Conservation (phyloP, 1,139 yeast species). For the Magnusiomyces ingens region DNA sequence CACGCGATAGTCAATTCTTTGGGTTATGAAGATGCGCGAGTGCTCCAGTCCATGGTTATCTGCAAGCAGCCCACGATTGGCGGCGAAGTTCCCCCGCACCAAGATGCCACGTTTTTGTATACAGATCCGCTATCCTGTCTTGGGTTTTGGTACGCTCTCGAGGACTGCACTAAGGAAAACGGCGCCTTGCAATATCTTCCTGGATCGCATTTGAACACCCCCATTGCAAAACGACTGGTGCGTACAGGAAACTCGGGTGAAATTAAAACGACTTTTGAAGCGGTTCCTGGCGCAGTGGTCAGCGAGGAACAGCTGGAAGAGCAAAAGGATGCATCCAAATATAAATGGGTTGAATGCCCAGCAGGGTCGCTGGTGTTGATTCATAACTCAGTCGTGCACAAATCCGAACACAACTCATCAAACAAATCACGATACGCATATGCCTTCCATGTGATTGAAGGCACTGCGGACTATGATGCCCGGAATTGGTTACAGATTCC, state of each 20-base stretch:
- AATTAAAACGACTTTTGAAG: slow-evolving; percentile 41
- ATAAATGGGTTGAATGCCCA: slow-evolving; percentile 52
- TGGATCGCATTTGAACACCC: slow-evolving; percentile 58
- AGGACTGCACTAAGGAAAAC: slow-evolving; percentile 59
- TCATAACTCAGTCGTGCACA: slow-evolving; percentile 64
- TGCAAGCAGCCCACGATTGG: slow-evolving; percentile 74
- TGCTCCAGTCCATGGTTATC: slow-evolving; percentile 72
- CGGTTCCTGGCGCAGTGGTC: slow-evolving; percentile 22
- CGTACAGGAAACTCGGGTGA: slow-evolving; percentile 34
- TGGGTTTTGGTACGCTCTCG: slow-evolving; percentile 81
- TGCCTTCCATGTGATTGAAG: slow-evolving; percentile 76
- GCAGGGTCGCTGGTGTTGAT: slow-evolving; percentile 68
- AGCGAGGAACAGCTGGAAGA: slow-evolving; percentile 32
- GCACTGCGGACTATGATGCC: slow-evolving; percentile 50
- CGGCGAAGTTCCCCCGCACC: slow-evolving; percentile 73
- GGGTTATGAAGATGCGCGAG: slow-evolving; percentile 56
- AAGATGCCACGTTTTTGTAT: slow-evolving; percentile 66
- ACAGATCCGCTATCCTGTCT: slow-evolving; percentile 67
- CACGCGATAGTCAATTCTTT: slow-evolving; percentile 47
- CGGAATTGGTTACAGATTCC: slow-evolving; percentile 77
- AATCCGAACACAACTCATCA: slow-evolving; percentile 56
- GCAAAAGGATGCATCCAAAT: slow-evolving; percentile 28
- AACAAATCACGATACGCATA: slow-evolving; percentile 61
- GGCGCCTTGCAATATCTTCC: slow-evolving; percentile 73
- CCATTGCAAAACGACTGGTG: slow-evolving; percentile 60